A percentile compares a stretch with the other conserved stretches of the same genome.
Conservation (phyloP, 2,329 filamentous ascomycete species). For the Elsinoe arachidis region DNA sequence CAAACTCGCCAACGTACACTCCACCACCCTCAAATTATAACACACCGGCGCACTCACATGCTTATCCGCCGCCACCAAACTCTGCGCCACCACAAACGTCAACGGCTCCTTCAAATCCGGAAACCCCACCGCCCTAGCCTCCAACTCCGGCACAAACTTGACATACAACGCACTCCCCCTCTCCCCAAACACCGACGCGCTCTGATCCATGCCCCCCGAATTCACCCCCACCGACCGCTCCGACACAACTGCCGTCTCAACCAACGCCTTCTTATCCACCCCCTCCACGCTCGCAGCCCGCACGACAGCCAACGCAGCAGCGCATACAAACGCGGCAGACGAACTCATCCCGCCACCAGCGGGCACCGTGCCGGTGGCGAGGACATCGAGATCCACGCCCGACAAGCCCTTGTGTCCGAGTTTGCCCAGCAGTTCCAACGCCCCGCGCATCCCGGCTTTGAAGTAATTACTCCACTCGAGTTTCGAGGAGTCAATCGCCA, state of each 20-base stretch:
- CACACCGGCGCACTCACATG: conserved; percentile 85
- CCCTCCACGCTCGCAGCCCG: conserved; percentile 68
- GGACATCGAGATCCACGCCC: conserved; percentile 71
- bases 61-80: conserved; percentile 89
- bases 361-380: conserved; percentile 87
- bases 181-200: conserved; percentile 86
- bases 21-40: conserved; percentile 95
- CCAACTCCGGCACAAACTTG: conserved; percentile 72
- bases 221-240: conserved; percentile 94
- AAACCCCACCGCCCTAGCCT: conserved; percentile 69
- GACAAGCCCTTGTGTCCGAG: conserved; percentile 52
- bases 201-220: conserved; percentile 96
- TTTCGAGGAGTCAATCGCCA: conserved; percentile 66
- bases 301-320: conserved; percentile 81
- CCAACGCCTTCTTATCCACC: conserved; percentile 84
- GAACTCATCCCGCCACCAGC: conserved; percentile 87
- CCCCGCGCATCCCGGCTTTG: conserved; percentile 79
- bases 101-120: conserved; percentile 74
- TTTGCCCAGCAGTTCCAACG: conserved; percentile 65
- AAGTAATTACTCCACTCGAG: conserved; percentile 99
- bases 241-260: conserved; percentile 87
- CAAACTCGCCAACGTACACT: conserved; percentile 79
- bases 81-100: conserved; percentile 88
- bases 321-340: conserved; percentile 86
- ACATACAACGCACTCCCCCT: conserved; percentile 82